Evolutionary conservation across 805 yeast species (phyloP), one percentile per base, ranked within the genome.

Genomic region (Metschnikowia henanensis): DNA sequence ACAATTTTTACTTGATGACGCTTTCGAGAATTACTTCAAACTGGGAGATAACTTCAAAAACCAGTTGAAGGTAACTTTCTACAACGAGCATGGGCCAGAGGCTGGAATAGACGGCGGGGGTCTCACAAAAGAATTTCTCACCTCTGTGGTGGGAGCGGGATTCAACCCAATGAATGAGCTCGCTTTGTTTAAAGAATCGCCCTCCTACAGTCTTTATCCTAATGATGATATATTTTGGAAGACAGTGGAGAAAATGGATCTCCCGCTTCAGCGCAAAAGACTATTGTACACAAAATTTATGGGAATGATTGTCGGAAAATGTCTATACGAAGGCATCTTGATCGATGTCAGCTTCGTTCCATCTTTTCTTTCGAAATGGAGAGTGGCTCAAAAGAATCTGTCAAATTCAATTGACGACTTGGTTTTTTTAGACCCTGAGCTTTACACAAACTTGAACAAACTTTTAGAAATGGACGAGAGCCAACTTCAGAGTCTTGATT

Each of bases 51-150:
- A 66, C 4, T 77, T 91, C 60, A 89, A 86, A 55, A 58, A 73
- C 7, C 72, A 70, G 28, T 61, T 91, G 8, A 68, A 77, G 1
- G 89, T 94, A 2, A 74, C 75, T 13, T 90, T 94, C 58, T 68
- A 70, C 29, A 86, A 87, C 55, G 77, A 84, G 43, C 79, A 82
- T 46, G 63, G 55, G 15, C 64, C 95, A 91, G 98, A 92, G 60
- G 89, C 83, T 0, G 99, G 99, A 1, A 84, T 92, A 33, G 99
- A 92, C 62, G 99, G 99, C 6, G 99, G 98, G 10, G 99, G 99
- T 1, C 70, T 92, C 19, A 91, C 97, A 0, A 91, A 92, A 60
- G 99, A 92, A 57, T 81, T 94, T 50, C 66, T 92, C 43, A 89
- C 92, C 2, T 72, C 84, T 39, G 81, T 89, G 0, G 79, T 84